These are phyloP conservation scores for Backusella circina DNA, from an alignment of 192 early-diverging fungal genomes.

Conservation along the genomic window DNA sequence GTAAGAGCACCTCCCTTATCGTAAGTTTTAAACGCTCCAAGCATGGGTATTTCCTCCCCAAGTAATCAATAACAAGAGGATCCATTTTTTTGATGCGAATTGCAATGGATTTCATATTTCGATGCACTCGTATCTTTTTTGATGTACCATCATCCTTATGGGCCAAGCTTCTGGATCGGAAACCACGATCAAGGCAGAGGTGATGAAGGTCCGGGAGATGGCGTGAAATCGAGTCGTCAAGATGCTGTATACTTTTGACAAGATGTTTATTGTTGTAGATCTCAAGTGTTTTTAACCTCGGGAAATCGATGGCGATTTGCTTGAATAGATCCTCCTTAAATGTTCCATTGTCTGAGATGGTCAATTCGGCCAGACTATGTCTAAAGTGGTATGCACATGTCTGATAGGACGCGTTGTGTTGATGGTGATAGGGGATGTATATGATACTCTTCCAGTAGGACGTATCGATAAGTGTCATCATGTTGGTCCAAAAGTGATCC, in stretches of 20 bases:
- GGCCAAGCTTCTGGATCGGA: neutral
- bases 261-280: neutral
- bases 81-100: neutral
- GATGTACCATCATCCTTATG: neutral
- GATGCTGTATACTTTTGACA: neutral
- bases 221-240: neutral
- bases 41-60: neutral
- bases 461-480: neutral
- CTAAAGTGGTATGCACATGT: neutral
- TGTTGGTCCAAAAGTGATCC: neutral
- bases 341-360: neutral
- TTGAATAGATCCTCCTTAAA: neutral
- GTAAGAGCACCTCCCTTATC: neutral
- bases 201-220: neutral
- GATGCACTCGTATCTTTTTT: neutral
- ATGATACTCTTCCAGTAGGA: neutral
- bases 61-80: neutral
- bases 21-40: neutral
- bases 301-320: neutral
- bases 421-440: neutral
- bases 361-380: neutral
- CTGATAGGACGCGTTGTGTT: neutral
- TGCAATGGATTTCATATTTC: neutral
- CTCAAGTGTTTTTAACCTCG: neutral
- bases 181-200: neutral